Percentiles rank a stretch among this genome's conserved stretches.
Evolutionary conservation across 495 filamentous ascomycete genomes (phyloP).

Genomic region (Neurospora sp.): DNA sequence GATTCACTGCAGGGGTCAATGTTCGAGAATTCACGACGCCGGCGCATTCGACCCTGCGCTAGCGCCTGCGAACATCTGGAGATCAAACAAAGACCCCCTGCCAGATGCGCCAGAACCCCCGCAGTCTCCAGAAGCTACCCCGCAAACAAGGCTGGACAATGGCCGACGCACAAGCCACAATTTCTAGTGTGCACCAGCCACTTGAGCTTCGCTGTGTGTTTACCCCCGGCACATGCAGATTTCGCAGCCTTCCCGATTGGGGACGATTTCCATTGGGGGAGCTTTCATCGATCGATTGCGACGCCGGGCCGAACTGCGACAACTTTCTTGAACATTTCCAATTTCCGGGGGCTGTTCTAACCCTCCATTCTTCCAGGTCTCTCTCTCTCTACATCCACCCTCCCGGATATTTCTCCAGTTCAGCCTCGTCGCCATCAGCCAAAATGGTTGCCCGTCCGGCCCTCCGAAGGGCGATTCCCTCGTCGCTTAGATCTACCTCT

Average conservation of each 20-base stretch:
- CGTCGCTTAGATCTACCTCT: constrained; percentile 2
- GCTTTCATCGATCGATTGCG: neutral
- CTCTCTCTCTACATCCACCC: neutral
- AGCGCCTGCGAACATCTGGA: neutral
- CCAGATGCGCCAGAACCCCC: neutral
- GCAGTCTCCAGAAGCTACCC: neutral
- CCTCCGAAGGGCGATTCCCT: constrained; percentile 16
- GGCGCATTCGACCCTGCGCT: neutral
- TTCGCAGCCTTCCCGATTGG: constrained; percentile 1
- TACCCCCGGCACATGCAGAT: neutral
- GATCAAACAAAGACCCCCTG: neutral
- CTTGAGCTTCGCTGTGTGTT: neutral
- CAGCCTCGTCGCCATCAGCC: neutral
- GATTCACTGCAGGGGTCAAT: neutral
- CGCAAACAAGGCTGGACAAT: neutral
- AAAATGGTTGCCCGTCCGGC: constrained; percentile 18
- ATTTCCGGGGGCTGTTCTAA: too few species aligned
- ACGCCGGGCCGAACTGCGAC: neutral
- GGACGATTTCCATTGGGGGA: neutral
- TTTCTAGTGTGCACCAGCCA: neutral
- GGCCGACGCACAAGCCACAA: neutral
- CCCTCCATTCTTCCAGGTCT: too few species aligned
- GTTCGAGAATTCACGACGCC: neutral
- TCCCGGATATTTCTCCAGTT: neutral
- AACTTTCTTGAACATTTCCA: neutral